Percentiles rank a stretch among this genome's conserved stretches.
Conservation (phyloP, 768 basidiomycete species). For the Lactifluus piperatus region DNA sequence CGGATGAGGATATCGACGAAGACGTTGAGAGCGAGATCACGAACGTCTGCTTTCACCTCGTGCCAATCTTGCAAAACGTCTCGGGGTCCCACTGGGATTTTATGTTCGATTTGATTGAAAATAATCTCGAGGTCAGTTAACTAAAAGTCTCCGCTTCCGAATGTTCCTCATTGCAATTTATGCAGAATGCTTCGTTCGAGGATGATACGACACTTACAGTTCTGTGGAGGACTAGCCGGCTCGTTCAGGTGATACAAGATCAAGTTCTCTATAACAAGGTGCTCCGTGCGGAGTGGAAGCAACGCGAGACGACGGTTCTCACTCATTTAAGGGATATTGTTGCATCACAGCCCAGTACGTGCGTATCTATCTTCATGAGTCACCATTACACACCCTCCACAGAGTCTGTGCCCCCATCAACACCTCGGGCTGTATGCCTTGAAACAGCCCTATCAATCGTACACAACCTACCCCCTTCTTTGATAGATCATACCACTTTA, state of each 20-base stretch:
- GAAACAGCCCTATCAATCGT: slow-evolving; percentile 63
- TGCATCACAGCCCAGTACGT: slow-evolving; percentile 43
- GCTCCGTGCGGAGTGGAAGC: slow-evolving; percentile 61
- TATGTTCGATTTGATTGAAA: slow-evolving; percentile 83
- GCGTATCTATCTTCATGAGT: not conserved
- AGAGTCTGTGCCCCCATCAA: slow-evolving; percentile 30
- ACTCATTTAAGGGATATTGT: slow-evolving; percentile 55
- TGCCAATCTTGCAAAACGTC: slow-evolving; percentile 81
- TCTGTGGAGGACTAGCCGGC: slow-evolving; percentile 58
- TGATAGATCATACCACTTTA: slow-evolving; percentile 57
- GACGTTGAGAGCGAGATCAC: slow-evolving; percentile 75
- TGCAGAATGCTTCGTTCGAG: slow-evolving; percentile 48
- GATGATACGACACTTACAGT: slow-evolving; percentile 51
- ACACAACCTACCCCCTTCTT: slow-evolving; percentile 50
- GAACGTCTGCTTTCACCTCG: slow-evolving; percentile 62
- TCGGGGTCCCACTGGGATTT: slow-evolving; percentile 89
- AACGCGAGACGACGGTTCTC: slow-evolving; percentile 43
- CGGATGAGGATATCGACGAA: slow-evolving; percentile 56
- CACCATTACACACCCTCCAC: not conserved
- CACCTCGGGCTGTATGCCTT: slow-evolving; percentile 57
- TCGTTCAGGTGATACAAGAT: slow-evolving; percentile 63
- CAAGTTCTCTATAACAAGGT: slow-evolving; percentile 63
- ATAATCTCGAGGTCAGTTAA: slow-evolving; percentile 70
- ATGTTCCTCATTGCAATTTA: not conserved
- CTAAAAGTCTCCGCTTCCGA: not conserved